A percentile compares a stretch with the other conserved stretches of the same genome.
Conservation (phyloP, 2,329 filamentous ascomycete species). For the Trichoderma sp. region DNA sequence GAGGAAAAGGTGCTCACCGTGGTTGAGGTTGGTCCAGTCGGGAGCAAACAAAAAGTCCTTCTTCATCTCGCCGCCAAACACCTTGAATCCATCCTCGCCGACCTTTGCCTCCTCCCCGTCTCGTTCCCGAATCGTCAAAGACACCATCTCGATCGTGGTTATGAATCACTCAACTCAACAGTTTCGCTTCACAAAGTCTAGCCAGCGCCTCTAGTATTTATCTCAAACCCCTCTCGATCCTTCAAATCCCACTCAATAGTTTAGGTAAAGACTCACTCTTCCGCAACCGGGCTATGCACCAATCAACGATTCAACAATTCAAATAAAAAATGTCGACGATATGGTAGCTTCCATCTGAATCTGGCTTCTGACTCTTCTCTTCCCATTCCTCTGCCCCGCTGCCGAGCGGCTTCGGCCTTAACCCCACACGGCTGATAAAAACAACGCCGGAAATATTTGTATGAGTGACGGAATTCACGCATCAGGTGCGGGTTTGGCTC, state of each 20-base stretch:
- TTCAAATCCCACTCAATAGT: neutral
- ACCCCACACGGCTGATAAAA: neutral
- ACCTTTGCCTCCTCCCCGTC: neutral
- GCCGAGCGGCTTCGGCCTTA: neutral
- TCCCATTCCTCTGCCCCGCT: neutral
- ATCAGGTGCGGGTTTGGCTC: neutral
- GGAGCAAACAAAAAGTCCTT: conserved; percentile 15
- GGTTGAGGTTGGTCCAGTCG: conserved; percentile 5
- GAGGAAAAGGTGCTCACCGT: neutral
- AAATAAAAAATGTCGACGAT: neutral
- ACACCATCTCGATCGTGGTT: neutral
- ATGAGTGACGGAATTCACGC: neutral
- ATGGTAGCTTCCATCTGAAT: neutral
- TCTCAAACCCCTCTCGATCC: neutral
- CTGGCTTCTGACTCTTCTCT: neutral
- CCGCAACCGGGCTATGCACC: neutral
- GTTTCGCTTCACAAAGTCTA: neutral
- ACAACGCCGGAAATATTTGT: neutral
- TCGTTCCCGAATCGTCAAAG: neutral
- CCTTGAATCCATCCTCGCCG: neutral
- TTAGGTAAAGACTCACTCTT: neutral
- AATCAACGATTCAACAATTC: neutral
- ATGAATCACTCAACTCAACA: neutral
- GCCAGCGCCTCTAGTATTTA: neutral
- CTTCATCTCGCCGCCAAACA: conserved; percentile 7